Conservation (phyloP, 208 protist genomes). For the Porcisia hertigi region DNA sequence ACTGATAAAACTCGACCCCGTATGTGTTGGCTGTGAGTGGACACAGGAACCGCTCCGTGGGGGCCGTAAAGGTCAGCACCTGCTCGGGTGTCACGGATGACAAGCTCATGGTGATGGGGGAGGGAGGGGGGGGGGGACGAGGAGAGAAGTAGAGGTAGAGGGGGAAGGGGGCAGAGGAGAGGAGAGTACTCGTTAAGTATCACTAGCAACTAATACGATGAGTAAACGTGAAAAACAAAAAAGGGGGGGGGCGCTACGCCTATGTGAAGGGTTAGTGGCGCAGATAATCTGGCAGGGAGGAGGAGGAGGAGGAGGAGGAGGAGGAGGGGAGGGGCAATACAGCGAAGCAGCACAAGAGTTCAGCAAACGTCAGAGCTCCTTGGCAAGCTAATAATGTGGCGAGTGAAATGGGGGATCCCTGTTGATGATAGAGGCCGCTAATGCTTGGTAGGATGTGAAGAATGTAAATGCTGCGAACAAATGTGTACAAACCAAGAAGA, state of each 20-base stretch:
- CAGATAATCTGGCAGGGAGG: neutral
- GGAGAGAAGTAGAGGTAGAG: no score
- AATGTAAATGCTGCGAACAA: no score
- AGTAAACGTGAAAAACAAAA: neutral
- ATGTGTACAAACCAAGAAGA: no score
- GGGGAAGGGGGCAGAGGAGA: no score
- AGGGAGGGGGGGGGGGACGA: neutral
- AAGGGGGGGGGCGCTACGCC: no score
- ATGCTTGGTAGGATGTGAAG: no score
- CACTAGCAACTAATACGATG: neutral
- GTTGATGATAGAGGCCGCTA: no score
- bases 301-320: neutral
- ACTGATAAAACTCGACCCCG: conserved; percentile 94
- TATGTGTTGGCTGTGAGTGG: conserved; percentile 91
- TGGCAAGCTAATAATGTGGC: no score
- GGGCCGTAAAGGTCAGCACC: conserved; percentile 62
- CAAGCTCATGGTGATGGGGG: conserved; percentile 7
- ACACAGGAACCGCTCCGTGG: conserved; percentile 91
- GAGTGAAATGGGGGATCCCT: no score
- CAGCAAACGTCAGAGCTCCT: neutral
- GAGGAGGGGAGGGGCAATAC: no score
- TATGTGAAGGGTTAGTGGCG: neutral
- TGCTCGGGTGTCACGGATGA: conserved; percentile 64
- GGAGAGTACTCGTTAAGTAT: neutral
- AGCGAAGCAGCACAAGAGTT: no score